phyloP scores from a whole-genome alignment of 495 filamentous ascomycete species.

The Penicillium alfredii region DNA sequence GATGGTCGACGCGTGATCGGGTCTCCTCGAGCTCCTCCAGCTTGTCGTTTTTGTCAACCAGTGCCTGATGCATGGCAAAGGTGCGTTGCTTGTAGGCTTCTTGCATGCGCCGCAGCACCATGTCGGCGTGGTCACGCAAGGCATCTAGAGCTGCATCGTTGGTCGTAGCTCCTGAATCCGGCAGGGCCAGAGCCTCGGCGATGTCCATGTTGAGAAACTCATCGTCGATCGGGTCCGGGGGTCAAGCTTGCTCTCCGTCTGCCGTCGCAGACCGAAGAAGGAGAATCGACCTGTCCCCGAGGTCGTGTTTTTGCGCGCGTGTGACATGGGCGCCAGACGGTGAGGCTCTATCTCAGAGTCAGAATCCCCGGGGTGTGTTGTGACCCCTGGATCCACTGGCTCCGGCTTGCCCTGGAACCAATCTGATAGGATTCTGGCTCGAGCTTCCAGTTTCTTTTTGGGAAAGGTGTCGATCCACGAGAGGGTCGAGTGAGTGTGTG shows the following conservation, averaged over 20 bases:
- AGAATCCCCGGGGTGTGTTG: conserved; percentile 15
- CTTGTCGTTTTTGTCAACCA: conserved; percentile 58
- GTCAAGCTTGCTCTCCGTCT: conserved; percentile 20
- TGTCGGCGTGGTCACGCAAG: conserved; percentile 60
- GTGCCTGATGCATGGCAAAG: conserved; percentile 50
- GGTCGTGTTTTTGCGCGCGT: conserved; percentile 33
- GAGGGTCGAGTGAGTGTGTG: conserved; percentile 10
- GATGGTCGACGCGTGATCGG: conserved; percentile 56
- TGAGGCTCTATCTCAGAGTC: conserved; percentile 16
- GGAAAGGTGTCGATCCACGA: conserved; percentile 29
- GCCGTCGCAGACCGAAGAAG: conserved; percentile 35
- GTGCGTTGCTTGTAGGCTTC: conserved; percentile 62
- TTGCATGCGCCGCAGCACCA: conserved; percentile 60
- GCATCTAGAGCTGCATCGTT: conserved; percentile 65
- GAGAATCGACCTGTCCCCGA: conserved; percentile 31
- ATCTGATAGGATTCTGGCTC: conserved; percentile 37
- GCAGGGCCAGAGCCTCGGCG: conserved; percentile 54
- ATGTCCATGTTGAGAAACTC: conserved; percentile 63
- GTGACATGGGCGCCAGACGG: conserved; percentile 18
- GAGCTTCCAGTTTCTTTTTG: conserved; percentile 38
- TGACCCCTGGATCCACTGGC: conserved; percentile 37
- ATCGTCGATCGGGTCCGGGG: conserved; percentile 44
- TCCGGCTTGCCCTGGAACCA: conserved; percentile 51
- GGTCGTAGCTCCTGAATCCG: conserved; percentile 45
- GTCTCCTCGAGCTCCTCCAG: conserved; percentile 70